Base-by-base conservation (phyloP, 2,329 filamentous ascomycete genomes). In the Ophiocordyceps unilateralis region DNA sequence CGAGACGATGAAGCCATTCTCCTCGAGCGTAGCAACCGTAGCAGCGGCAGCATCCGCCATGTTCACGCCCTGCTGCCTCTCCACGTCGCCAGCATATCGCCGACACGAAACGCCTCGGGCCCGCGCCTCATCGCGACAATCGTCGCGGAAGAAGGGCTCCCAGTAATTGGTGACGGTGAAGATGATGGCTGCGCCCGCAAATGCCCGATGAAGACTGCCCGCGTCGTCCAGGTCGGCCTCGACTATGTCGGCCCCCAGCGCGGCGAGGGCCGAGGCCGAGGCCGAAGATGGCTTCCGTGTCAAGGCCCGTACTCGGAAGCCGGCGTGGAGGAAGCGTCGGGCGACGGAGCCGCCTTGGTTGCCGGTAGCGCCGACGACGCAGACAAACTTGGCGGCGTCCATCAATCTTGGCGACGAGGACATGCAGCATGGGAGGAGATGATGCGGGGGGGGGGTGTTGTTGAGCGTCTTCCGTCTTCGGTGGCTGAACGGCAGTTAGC, bases 91-190 rank as follows among this genome's bases (percentile, higher is more conserved):
- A 1, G 66, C n/a, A n/a, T n/a, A n/a, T n/a, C n/a, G n/a, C n/a
- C n/a, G n/a, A n/a, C n/a, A n/a, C 66, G 45, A 62, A 66, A 43
- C 53, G 54, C 11, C 66, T 59, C 47, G n/a, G n/a, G n/a, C 61
- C 65, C 0, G 59, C 61, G 15, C 69, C 53, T 5, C 63, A 66
- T 55, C 50, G 12, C 64, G 62, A 45, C 58, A 63, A n/a, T n/a
- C n/a, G n/a, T n/a, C n/a, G 46, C 67, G 59, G 3, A 63, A 58
- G 51, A 72, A 72, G 2, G 64, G 60, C 43, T 70, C 65, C 66
- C 67, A 76, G 55, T 70, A 76, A 47, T 76, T 65, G 0, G 72
- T 76, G 41, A 72, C 66, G 46, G 62, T 61, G 55, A 75, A 76
- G 46, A 76, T 71, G 44, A 65, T 51, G 45, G 67, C 63, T 17